Conservation (phyloP, 371 early-diverging fungal species). For the Funneliformis caledonium region DNA sequence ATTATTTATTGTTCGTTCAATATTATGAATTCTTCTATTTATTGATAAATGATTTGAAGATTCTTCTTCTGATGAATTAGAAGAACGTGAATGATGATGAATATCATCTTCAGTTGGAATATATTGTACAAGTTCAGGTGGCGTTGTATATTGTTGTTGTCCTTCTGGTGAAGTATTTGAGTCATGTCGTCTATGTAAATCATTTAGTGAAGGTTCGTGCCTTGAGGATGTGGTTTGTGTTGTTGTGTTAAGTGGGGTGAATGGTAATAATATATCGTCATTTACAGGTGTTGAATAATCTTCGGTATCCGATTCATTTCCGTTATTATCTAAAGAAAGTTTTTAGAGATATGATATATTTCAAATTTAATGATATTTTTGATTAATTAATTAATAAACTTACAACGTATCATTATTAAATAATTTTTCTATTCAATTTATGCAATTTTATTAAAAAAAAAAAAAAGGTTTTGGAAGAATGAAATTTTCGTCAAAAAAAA, state of each 20-base stretch:
- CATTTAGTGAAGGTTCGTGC: background rate
- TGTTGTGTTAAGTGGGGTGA: background rate
- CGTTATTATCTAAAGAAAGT: background rate
- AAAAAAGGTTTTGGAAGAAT: background rate
- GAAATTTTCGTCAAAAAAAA: too few species aligned
- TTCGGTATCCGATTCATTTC: background rate
- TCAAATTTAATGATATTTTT: background rate
- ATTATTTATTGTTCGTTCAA: conserved; percentile 1
- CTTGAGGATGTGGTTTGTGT: background rate
- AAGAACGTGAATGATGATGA: background rate
- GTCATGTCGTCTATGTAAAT: background rate
- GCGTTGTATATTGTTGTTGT: background rate
- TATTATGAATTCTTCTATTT: background rate
- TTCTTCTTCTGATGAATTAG: background rate
- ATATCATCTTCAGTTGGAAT: background rate
- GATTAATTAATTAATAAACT: background rate
- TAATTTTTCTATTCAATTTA: background rate
- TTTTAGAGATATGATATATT: too few species aligned
- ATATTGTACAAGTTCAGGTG: background rate
- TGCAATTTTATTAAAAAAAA: background rate
- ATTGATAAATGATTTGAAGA: background rate
- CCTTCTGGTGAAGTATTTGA: background rate
- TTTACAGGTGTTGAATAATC: background rate
- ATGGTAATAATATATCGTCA: background rate
- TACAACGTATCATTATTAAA: background rate